Evolutionary conservation across 176 grass and related monocot genomes (phyloP).

Genomic region (Cenchrus fungigraminus): DNA sequence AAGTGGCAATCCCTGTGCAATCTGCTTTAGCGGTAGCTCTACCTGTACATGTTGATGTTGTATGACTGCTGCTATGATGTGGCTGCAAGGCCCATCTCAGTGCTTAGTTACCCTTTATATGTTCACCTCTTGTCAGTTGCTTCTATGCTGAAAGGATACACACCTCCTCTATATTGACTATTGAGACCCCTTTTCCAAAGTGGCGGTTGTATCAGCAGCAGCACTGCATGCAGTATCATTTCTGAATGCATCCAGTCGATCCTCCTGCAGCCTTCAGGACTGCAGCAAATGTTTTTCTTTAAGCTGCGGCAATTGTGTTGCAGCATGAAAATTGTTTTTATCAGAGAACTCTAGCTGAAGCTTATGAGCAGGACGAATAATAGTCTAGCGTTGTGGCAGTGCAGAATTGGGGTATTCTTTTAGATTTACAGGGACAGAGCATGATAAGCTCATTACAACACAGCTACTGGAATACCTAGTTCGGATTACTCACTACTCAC

Average conservation of each 20-base stretch:
- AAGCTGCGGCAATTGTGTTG: neutral
- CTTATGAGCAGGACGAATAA: neutral
- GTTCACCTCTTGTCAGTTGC: neutral
- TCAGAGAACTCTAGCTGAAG: neutral
- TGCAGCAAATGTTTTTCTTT: no score
- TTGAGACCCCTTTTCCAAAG: neutral
- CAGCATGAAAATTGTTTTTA: neutral
- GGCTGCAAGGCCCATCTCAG: slow-evolving; percentile 61
- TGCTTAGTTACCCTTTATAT: slow-evolving; percentile 38
- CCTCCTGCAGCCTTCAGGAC: neutral
- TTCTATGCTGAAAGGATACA: slow-evolving; percentile 8
- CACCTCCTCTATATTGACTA: neutral
- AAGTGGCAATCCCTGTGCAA: slow-evolving; percentile 41
- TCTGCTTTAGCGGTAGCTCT: slow-evolving; percentile 35
- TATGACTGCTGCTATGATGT: slow-evolving; percentile 42
- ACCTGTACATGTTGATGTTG: slow-evolving; percentile 48
- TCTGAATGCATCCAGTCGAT: neutral
- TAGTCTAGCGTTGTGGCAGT: neutral
- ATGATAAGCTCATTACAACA: slow-evolving; percentile 44
- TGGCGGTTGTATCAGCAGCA: neutral
- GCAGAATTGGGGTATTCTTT: slow-evolving; percentile 23
- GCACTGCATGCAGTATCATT: neutral
- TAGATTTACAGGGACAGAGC: slow-evolving; percentile 42
- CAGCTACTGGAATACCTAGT: slow-evolving; percentile 35
- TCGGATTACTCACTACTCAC: slow-evolving; percentile 38